Percentiles rank a stretch among this genome's conserved stretches.
Evolutionary conservation across 768 basidiomycete genomes (phyloP).

Genomic region (Serendipita indica): DNA sequence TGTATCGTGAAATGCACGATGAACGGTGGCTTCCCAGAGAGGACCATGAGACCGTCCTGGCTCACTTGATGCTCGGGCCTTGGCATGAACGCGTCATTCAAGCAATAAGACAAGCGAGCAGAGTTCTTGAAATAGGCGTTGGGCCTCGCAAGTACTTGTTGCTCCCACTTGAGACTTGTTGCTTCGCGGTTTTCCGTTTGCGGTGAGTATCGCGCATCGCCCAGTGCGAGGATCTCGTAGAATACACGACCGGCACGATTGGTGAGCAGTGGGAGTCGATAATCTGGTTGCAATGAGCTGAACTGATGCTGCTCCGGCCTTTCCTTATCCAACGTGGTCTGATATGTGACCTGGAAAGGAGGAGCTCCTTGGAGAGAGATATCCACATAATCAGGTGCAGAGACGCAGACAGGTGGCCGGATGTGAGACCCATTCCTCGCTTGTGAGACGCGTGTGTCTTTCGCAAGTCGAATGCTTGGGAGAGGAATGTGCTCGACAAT

Average conservation of each 20-base stretch:
- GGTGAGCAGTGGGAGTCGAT: constrained; percentile 70
- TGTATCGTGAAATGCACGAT: constrained; percentile 56
- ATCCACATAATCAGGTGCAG: constrained; percentile 64
- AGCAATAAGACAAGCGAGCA: constrained; percentile 56
- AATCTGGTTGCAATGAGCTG: constrained; percentile 68
- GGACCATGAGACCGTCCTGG: constrained; percentile 43
- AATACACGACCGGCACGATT: constrained; percentile 64
- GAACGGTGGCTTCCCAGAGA: constrained; percentile 84
- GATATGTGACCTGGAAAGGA: constrained; percentile 91
- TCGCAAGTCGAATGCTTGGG: constrained; percentile 56
- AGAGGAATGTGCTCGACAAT: constrained; percentile 65
- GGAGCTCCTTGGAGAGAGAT: constrained; percentile 77
- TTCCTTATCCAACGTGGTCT: constrained; percentile 56
- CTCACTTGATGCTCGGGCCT: constrained; percentile 31
- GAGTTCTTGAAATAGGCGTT: constrained; percentile 61
- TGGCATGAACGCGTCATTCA: constrained; percentile 49
- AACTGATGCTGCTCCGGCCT: constrained; percentile 64
- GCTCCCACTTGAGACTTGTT: constrained; percentile 65
- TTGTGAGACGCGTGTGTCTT: constrained; percentile 21
- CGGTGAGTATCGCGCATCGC: constrained; percentile 72
- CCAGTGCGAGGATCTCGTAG: constrained; percentile 82
- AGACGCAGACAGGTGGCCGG: constrained; percentile 67
- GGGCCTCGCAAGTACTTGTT: constrained; percentile 69
- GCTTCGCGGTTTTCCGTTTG: constrained; percentile 27
- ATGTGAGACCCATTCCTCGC: constrained; percentile 59